Percentiles rank a stretch among this genome's conserved stretches.
Evolutionary conservation across 305 asterid genomes (phyloP).

Genomic region (Ilex paraguariensis): DNA sequence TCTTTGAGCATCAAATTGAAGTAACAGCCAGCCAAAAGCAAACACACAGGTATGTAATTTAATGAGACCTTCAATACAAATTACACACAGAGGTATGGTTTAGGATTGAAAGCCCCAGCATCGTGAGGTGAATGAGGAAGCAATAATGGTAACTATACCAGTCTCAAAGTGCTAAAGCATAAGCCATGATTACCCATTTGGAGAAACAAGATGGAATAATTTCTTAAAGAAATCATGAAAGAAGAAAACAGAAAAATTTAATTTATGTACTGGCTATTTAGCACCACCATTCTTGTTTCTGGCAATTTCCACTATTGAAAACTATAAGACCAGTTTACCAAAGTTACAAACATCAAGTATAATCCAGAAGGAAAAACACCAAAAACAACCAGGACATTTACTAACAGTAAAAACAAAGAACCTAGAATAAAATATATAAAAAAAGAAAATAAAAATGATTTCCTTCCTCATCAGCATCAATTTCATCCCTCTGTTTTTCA

Average conservation of each 20-base stretch:
- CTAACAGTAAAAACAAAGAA: slow-evolving; percentile 25
- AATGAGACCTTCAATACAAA: too few species aligned
- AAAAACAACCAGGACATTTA: slow-evolving; percentile 27
- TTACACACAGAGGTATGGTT: too few species aligned
- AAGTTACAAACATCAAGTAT: too few species aligned
- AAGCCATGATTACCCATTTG: background rate
- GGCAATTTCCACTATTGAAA: background rate
- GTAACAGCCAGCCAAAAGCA: too few species aligned
- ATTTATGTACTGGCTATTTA: background rate
- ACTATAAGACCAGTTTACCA: too few species aligned
- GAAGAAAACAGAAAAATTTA: background rate
- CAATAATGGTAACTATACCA: background rate
- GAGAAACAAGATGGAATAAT: slow-evolving; percentile 10
- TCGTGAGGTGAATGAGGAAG: background rate
- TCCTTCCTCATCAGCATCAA: slow-evolving; percentile 27
- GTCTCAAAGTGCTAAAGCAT: too few species aligned
- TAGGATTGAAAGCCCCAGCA: too few species aligned
- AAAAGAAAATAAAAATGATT: slow-evolving; percentile 33
- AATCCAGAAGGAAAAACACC: slow-evolving; percentile 12
- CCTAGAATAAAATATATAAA: slow-evolving; percentile 7
- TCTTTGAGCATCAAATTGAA: too few species aligned
- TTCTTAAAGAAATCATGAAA: background rate
- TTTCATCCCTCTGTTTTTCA: too few species aligned
- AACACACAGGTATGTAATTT: too few species aligned
- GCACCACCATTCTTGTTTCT: background rate